Conservation (phyloP, 179 eudicot species). For the Spinacia oleracea region DNA sequence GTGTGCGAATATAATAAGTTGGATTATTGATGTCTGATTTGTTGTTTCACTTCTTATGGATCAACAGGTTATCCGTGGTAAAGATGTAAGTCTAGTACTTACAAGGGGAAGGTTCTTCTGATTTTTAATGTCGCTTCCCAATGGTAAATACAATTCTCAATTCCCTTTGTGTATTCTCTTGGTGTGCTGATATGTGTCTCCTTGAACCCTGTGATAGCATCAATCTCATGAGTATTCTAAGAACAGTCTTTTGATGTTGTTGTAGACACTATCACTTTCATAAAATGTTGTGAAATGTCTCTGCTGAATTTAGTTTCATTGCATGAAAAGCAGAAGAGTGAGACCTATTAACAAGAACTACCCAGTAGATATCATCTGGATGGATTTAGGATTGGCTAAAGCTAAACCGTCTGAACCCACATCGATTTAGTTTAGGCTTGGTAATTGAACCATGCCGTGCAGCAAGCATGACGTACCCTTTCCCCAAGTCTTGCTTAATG, state of each 20-base stretch:
- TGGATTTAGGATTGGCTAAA: too few relatives aligned
- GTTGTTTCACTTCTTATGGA: slow-evolving; percentile 6
- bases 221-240: neutral
- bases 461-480: too few relatives aligned
- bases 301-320: neutral
- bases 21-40: neutral
- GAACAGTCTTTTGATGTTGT: neutral
- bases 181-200: neutral
- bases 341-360: neutral
- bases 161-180: neutral
- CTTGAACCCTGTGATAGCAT: neutral
- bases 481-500: neutral
- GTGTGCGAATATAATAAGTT: too few relatives aligned
- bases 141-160: too few relatives aligned
- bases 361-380: neutral
- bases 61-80: slow-evolving; percentile 63
- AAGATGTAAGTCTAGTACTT: slow-evolving; percentile 61
- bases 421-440: too few relatives aligned
- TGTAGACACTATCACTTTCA: neutral
- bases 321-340: neutral
- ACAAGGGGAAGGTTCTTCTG: slow-evolving; percentile 71
- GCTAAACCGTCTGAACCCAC: too few relatives aligned
- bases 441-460: too few relatives aligned
- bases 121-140: slow-evolving; percentile 82
- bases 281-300: neutral